These are phyloP conservation scores for Begonia masoniana DNA, from an alignment of 306 rosid genomes.

Conservation along the genomic window DNA sequence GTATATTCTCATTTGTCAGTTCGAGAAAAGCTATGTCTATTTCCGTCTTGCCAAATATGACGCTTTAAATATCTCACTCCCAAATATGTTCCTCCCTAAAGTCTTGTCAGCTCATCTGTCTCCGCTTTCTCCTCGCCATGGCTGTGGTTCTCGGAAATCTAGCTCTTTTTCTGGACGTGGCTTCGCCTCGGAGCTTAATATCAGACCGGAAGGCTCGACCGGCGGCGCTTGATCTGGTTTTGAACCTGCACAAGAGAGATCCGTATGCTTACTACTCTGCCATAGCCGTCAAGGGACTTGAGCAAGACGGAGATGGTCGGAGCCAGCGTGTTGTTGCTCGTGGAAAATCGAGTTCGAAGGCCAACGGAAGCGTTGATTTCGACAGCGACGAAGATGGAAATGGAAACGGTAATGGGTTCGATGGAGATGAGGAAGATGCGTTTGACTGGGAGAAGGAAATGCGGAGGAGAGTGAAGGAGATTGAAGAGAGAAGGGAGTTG, in stretches of 20 bases:
- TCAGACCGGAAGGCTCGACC: conserved; percentile 49
- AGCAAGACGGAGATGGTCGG: conserved; percentile 48
- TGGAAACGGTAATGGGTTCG: conserved; percentile 22
- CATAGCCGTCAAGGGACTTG: conserved; percentile 30
- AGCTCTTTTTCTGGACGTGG: conserved; percentile 48
- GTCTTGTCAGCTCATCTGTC: neutral
- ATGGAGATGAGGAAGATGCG: conserved; percentile 30
- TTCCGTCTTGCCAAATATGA: no score
- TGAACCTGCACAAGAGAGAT: conserved; percentile 51
- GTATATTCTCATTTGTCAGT: no score
- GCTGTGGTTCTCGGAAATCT: conserved; percentile 60
- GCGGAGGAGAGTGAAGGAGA: conserved; percentile 64
- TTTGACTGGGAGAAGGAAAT: conserved; percentile 66
- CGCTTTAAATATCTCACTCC: no score
- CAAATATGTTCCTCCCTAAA: no score
- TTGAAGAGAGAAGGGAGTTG: conserved; percentile 77
- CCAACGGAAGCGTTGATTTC: conserved; percentile 65
- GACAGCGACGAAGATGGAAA: conserved; percentile 64
- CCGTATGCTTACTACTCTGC: conserved; percentile 17
- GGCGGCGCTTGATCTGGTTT: conserved; percentile 34
- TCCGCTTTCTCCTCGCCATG: conserved; percentile 20
- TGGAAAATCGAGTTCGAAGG: conserved; percentile 47
- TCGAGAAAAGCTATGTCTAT: no score
- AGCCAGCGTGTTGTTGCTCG: conserved; percentile 44
- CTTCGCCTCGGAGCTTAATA: conserved; percentile 30